Percentiles rank a stretch among this genome's conserved stretches.
phyloP scores from a whole-genome alignment of 108 stramenopile genomes.

The Seminavis robusta region DNA sequence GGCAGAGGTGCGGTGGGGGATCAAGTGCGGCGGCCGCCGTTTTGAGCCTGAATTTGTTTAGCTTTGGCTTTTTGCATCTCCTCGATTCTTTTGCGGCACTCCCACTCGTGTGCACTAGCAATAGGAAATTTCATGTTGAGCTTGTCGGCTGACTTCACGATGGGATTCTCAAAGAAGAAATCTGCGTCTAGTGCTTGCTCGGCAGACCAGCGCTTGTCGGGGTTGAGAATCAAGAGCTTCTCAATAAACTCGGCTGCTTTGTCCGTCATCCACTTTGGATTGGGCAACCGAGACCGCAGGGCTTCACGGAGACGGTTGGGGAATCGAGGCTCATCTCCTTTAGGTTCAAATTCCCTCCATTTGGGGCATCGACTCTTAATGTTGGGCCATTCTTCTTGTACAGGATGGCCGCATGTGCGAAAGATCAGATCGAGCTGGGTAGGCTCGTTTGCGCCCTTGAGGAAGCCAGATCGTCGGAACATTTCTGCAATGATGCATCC shows the following conservation, averaged over 20 bases:
- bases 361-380: slow-evolving; percentile 63
- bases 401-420: slow-evolving; percentile 72
- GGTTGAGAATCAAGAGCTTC: slow-evolving; percentile 71
- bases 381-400: slow-evolving; percentile 66
- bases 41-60: neutral
- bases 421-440: slow-evolving; percentile 85
- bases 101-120: slow-evolving; percentile 70
- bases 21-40: neutral
- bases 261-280: slow-evolving; percentile 87
- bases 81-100: slow-evolving; percentile 36
- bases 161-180: slow-evolving; percentile 83
- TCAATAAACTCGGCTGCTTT: slow-evolving; percentile 73
- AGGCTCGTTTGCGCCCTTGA: slow-evolving; percentile 71
- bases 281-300: slow-evolving; percentile 54
- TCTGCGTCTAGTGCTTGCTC: slow-evolving; percentile 74
- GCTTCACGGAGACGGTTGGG: slow-evolving; percentile 67
- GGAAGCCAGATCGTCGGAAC: slow-evolving; percentile 79
- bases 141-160: slow-evolving; percentile 69
- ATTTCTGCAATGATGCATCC: slow-evolving; percentile 98
- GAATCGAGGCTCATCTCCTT: slow-evolving; percentile 27
- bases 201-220: slow-evolving; percentile 78
- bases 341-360: slow-evolving; percentile 77
- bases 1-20: neutral
- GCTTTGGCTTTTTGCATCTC: neutral
- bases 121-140: slow-evolving; percentile 83